A percentile compares a stretch with the other conserved stretches of the same genome.
These are phyloP conservation scores for Prunus fruticosa DNA, from an alignment of 306 rosid species.

Conservation along the genomic window DNA sequence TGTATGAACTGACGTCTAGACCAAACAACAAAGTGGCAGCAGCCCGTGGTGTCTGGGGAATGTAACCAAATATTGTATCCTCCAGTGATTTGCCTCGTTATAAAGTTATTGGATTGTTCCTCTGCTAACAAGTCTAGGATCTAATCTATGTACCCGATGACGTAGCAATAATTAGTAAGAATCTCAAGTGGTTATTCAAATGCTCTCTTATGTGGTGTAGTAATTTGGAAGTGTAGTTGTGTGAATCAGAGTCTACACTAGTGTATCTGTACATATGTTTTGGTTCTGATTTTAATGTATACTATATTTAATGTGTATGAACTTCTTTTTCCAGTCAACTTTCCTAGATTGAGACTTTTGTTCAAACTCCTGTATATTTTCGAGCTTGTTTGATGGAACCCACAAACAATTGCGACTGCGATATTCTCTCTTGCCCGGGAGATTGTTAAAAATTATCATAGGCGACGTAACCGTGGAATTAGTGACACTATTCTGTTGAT, in stretches of 20 bases:
- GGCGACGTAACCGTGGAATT: no score
- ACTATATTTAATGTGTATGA: background rate
- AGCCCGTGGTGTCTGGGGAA: conserved; percentile 98
- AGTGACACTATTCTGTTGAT: no score
- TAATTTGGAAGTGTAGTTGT: background rate
- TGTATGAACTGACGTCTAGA: conserved; percentile 86
- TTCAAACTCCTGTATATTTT: no score
- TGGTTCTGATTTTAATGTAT: background rate
- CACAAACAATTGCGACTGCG: background rate
- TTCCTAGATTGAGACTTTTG: no score
- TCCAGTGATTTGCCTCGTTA: conserved; percentile 2
- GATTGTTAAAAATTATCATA: no score
- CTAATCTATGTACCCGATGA: conserved; percentile 25
- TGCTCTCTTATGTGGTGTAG: background rate
- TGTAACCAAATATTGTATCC: conserved; percentile 41
- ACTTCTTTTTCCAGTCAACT: background rate
- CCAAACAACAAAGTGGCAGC: conserved; percentile 77
- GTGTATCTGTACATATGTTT: background rate
- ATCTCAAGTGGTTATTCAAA: background rate
- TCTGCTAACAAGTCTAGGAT: conserved; percentile 23
- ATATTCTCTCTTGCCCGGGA: no score
- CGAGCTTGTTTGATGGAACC: background rate
- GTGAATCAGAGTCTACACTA: background rate
- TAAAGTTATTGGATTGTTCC: conserved; percentile 7
- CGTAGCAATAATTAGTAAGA: conserved; percentile 2